Evolutionary conservation across 2,329 filamentous ascomycete species (phyloP).

Genomic region (Coniochaeta sp.): DNA sequence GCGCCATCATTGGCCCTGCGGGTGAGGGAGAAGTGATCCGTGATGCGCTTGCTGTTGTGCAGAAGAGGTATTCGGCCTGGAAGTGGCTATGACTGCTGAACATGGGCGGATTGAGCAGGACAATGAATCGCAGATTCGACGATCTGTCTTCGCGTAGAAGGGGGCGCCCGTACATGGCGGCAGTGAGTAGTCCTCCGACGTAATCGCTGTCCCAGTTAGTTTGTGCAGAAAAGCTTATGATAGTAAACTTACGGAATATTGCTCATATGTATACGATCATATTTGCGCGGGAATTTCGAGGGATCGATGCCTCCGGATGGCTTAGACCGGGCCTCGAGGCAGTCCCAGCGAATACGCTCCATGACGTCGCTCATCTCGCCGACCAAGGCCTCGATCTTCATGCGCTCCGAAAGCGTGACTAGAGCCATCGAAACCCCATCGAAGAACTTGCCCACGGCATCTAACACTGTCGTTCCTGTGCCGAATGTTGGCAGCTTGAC

Average conservation of each 20-base stretch:
- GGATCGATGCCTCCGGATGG: not conserved
- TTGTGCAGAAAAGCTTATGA: not conserved
- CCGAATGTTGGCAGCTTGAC: not conserved
- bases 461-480: too few relatives aligned
- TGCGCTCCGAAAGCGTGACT: not conserved
- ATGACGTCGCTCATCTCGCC: not conserved
- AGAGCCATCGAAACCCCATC: not conserved
- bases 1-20: not conserved
- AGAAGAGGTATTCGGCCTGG: not conserved
- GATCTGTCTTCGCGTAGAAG: not conserved
- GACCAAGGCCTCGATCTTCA: not conserved
- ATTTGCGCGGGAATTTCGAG: not conserved
- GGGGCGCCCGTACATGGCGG: not conserved
- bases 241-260: not conserved
- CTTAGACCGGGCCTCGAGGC: not conserved
- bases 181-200: not conserved
- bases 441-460: not conserved
- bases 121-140: not conserved
- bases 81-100: not conserved
- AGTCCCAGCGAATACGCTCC: not conserved
- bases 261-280: not conserved
- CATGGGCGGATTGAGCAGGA: not conserved
- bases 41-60: not conserved
- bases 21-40: not conserved
- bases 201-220: not conserved